Evolutionary conservation across 1,139 yeast species (phyloP), one percentile per base, ranked within the genome.

Genomic region (Taphrina populina): DNA sequence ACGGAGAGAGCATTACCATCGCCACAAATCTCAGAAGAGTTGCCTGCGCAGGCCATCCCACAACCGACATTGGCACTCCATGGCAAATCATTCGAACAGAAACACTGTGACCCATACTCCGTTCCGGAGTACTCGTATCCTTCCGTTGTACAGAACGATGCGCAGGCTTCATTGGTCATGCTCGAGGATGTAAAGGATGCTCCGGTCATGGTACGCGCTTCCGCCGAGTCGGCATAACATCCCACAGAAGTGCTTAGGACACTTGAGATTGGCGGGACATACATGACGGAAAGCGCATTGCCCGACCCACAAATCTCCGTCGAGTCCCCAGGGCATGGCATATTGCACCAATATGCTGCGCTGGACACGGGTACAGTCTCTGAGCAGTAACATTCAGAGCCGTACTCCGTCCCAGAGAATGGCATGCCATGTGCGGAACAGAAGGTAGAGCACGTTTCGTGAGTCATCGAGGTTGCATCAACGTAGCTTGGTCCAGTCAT

Each of bases 401-500:
- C 56, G 36, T 52, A 52, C 44, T 52, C 56, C 11, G 49, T 43
- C 4, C 56, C 56, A 7, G 56, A 52, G 21, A 36, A 34, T 7
- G 56, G 41, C 49, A 41, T 41, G 29, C 27, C 27, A 13, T 52
- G 33, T 2, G 49, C n/a, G 6, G 56, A 15, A 17, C 56, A 52
- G 21, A 33, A 52, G 5, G 41, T 11, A 13, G 49, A 27, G 27
- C 56, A 52, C 8, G 34, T 13, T 26, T 52, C 49, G 13, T 30
- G 26, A 13, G 56, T 41, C 49, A 41, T 52, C 41, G 35, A 19
- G 29, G 21, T 34, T 8, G 47, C 23, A 13, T 32, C 33, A 10
- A 43, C 35, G 27, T 41, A 41, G 4, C 29, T 15, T 2, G 56
- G 30, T 5, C 56, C 56, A n/a, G 34, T 41, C 6, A 52, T 24